Conservation (phyloP, 352 stramenopile genomes). For the Phytophthora multivora region DNA sequence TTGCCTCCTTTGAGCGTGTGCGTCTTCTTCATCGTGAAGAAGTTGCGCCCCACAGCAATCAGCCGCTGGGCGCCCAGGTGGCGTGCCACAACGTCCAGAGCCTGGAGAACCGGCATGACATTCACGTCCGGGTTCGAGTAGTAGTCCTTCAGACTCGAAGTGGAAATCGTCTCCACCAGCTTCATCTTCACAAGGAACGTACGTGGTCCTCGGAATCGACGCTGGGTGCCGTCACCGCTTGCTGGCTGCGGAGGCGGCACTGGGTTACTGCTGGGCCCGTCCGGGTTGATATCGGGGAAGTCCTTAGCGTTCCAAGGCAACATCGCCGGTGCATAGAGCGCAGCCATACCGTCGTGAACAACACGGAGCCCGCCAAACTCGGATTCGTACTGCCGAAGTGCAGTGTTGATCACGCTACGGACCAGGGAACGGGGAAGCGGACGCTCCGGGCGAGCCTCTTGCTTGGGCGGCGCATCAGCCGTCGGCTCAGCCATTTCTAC, state of each 20-base stretch:
- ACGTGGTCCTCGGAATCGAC: conserved; percentile 36
- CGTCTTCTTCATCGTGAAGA: conserved; percentile 74
- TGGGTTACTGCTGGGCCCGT: conserved; percentile 15
- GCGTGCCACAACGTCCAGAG: conserved; percentile 64
- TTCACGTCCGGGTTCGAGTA: conserved; percentile 55
- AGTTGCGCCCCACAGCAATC: conserved; percentile 65
- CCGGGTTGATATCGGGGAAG: conserved; percentile 55
- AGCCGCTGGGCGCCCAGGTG: conserved; percentile 56
- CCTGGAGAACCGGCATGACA: conserved; percentile 61
- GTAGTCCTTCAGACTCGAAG: conserved; percentile 46
- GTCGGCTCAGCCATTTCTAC: conserved; percentile 43
- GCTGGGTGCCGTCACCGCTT: conserved; percentile 12
- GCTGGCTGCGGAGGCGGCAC: conserved; percentile 12
- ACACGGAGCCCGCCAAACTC: conserved; percentile 53
- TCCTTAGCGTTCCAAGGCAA: conserved; percentile 50
- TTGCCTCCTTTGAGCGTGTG: conserved; percentile 61
- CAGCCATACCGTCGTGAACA: conserved; percentile 58
- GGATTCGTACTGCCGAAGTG: conserved; percentile 44
- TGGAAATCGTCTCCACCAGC: conserved; percentile 55
- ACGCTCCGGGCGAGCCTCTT: conserved; percentile 22
- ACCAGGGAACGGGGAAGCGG: conserved; percentile 46
- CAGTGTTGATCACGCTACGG: conserved; percentile 57
- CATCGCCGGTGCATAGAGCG: conserved; percentile 46
- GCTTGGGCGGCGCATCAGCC: conserved; percentile 11
- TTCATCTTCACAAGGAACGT: conserved; percentile 73